Conservation (phyloP, 1,284 basidiomycete genomes). For the Pascua guehoae region DNA sequence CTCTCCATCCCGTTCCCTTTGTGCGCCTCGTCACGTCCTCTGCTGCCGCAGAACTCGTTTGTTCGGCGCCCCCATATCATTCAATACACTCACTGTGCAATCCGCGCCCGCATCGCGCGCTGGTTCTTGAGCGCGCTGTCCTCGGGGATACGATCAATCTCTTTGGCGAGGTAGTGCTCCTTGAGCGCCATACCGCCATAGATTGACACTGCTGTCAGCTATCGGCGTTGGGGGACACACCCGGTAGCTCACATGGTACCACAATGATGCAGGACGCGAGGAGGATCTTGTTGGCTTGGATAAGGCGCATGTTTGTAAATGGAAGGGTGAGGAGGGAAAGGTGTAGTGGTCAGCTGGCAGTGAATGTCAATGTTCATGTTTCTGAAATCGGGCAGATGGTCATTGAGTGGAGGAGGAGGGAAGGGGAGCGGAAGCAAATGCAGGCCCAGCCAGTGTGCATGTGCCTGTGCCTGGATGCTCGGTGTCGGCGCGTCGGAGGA, state of each 20-base stretch:
- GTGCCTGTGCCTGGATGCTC: no score
- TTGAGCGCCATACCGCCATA: constrained; percentile 35
- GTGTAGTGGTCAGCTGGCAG: not conserved
- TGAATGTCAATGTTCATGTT: not conserved
- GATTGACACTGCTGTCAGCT: constrained; percentile 24
- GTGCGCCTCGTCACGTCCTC: not conserved
- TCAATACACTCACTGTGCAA: constrained; percentile 28
- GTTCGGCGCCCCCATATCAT: no score
- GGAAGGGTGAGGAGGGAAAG: not conserved
- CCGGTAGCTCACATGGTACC: constrained; percentile 9
- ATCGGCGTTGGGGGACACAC: no score
- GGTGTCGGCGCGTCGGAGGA: no score
- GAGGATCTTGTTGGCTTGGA: constrained; percentile 36
- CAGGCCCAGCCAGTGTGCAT: no score
- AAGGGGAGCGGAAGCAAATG: no score
- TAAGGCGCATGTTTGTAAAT: constrained; percentile 24
- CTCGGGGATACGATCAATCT: constrained; percentile 15
- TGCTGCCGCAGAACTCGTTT: no score
- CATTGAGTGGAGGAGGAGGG: no score
- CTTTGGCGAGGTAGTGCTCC: constrained; percentile 30
- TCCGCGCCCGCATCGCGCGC: constrained; percentile 27
- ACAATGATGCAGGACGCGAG: constrained; percentile 30
- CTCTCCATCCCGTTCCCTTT: no score
- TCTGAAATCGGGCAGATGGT: not conserved
- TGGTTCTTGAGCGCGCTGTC: constrained; percentile 18